A percentile compares a stretch with the other conserved stretches of the same genome.
These are phyloP conservation scores for Ascoidea rubescens DNA, from an alignment of 805 yeast species.

Conservation along the genomic window DNA sequence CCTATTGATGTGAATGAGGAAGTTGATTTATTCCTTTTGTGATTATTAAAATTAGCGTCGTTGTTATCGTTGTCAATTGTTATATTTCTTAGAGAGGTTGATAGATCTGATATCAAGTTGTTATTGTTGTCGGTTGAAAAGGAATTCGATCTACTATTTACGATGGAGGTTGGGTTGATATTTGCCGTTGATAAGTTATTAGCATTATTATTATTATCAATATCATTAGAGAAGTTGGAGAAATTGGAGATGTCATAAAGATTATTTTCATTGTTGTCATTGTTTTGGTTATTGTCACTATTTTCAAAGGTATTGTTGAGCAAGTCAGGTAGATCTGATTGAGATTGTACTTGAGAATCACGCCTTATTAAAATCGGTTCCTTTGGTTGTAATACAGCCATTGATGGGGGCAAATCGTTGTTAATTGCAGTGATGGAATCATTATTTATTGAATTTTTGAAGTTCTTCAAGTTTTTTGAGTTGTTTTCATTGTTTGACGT, in stretches of 20 bases:
- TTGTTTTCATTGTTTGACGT: conserved; percentile 72
- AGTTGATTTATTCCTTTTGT: neutral
- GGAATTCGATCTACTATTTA: too few relatives aligned
- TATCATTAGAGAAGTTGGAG: conserved; percentile 4
- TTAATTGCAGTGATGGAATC: conserved; percentile 77
- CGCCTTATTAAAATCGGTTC: conserved; percentile 55
- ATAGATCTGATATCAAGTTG: too few relatives aligned
- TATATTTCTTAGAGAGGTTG: too few relatives aligned
- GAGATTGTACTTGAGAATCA: conserved; percentile 13
- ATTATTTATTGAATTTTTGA: conserved; percentile 58
- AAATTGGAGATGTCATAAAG: neutral
- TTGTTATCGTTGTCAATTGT: conserved; percentile 3
- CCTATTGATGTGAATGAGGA: neutral
- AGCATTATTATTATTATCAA: conserved; percentile 12
- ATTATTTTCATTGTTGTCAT: neutral
- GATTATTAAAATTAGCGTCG: neutral
- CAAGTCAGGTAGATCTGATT: conserved; percentile 1
- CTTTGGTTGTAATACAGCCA: conserved; percentile 58
- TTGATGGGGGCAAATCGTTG: conserved; percentile 74
- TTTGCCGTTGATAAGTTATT: conserved; percentile 59
- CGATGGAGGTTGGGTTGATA: conserved; percentile 24
- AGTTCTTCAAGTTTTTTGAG: conserved; percentile 74
- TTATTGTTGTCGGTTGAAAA: too few relatives aligned
- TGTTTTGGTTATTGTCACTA: neutral
- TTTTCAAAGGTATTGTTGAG: neutral